Conservation (phyloP, 2,329 filamentous ascomycete species). For the Stromatinia cepivora region DNA sequence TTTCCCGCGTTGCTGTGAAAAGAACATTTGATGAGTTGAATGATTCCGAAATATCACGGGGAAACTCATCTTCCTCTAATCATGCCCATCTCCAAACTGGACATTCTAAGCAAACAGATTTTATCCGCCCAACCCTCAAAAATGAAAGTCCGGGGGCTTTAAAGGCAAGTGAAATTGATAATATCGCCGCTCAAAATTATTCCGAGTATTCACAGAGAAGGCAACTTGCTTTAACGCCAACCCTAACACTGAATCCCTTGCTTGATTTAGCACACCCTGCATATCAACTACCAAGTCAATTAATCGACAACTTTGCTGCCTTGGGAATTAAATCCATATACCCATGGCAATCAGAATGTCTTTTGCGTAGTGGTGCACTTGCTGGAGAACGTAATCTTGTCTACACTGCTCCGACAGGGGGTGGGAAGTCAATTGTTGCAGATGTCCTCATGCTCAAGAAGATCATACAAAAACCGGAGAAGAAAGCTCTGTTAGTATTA, state of each 20-base stretch:
- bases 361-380: constrained; percentile 66
- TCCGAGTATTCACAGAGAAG: constrained; percentile 61
- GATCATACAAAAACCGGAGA: constrained; percentile 60
- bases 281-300: constrained; percentile 60
- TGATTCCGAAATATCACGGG: background rate
- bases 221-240: constrained; percentile 54
- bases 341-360: constrained; percentile 75
- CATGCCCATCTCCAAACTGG: background rate
- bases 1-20: constrained; percentile 32
- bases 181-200: constrained; percentile 35
- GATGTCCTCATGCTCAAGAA: constrained; percentile 71
- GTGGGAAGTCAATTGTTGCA: constrained; percentile 75
- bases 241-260: constrained; percentile 51
- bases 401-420: constrained; percentile 78
- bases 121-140: constrained; percentile 27
- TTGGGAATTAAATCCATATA: constrained; percentile 74
- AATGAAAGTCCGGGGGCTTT: constrained; percentile 33
- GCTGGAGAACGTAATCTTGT: constrained; percentile 67
- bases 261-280: constrained; percentile 62
- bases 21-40: constrained; percentile 29
- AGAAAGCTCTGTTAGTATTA: constrained; percentile 71
- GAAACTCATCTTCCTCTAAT: background rate
- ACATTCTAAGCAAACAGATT: background rate
- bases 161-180: constrained; percentile 50
- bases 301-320: constrained; percentile 64